A percentile compares a stretch with the other conserved stretches of the same genome.
These are phyloP conservation scores for Termitomyces sp. DNA, from an alignment of 768 basidiomycete species.

Conservation along the genomic window DNA sequence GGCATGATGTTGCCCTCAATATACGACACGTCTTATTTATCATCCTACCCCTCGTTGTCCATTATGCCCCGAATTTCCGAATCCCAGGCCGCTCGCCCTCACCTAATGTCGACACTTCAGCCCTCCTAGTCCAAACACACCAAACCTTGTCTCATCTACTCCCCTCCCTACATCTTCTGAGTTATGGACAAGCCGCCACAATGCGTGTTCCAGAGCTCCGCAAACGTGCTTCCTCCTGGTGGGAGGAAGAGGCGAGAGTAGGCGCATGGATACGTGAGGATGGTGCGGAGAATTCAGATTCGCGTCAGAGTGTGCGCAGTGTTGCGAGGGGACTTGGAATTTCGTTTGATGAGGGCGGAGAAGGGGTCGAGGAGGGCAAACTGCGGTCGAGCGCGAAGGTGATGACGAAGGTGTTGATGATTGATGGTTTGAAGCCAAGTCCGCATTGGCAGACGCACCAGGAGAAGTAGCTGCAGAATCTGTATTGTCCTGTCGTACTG, in stretches of 20 bases:
- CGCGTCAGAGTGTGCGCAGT: constrained; percentile 29
- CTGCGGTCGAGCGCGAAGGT: constrained; percentile 28
- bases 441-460: constrained; percentile 21
- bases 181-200: constrained; percentile 52
- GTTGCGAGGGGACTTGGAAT: constrained; percentile 45
- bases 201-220: constrained; percentile 50
- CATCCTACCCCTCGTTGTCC: constrained; percentile 47
- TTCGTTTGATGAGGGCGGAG: constrained; percentile 28
- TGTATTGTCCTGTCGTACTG: neutral
- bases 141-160: constrained; percentile 34
- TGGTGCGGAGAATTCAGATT: constrained; percentile 19
- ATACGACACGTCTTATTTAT: constrained; percentile 59
- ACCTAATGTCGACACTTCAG: constrained; percentile 18
- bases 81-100: constrained; percentile 20
- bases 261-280: constrained; percentile 48
- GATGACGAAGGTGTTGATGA: constrained; percentile 27
- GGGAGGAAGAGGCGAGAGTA: constrained; percentile 51
- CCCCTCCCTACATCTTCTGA: constrained; percentile 48
- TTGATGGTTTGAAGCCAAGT: constrained; percentile 26
- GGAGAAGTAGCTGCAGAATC: neutral
- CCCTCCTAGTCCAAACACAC: constrained; percentile 21
- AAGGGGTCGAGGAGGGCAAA: constrained; percentile 24
- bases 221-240: constrained; percentile 47
- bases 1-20: constrained; percentile 58
- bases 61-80: constrained; percentile 36